These are phyloP conservation scores for Bruguiera hainesii DNA, from an alignment of 441 rosid genomes.

Conservation along the genomic window DNA sequence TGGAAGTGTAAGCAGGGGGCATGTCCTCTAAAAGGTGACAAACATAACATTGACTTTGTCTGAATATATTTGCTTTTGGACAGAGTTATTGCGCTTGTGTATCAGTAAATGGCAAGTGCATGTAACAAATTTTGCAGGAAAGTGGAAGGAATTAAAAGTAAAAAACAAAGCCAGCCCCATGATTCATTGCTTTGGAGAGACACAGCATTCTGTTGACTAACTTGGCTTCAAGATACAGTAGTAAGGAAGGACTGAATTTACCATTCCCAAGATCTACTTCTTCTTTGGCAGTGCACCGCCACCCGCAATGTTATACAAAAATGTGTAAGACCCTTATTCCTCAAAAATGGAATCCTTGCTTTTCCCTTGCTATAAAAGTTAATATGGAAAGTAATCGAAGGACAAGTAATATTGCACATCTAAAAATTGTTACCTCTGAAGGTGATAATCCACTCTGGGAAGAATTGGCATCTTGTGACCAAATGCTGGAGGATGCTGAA, in stretches of 20 bases:
- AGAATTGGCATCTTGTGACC: not conserved
- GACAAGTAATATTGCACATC: slow-evolving; percentile 32
- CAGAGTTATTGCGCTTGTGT: slow-evolving; percentile 7
- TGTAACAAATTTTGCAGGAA: too few species aligned
- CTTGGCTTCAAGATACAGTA: slow-evolving; percentile 10
- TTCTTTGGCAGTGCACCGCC: slow-evolving; percentile 9
- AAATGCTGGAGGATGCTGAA: not conserved
- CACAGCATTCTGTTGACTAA: slow-evolving; percentile 20
- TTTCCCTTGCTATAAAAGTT: slow-evolving; percentile 34
- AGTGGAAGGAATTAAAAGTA: too few species aligned
- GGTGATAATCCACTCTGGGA: not conserved
- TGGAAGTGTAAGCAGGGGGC: not conserved
- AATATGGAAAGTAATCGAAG: slow-evolving; percentile 45
- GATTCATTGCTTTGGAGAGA: not conserved
- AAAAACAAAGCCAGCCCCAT: too few species aligned
- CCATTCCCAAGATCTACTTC: slow-evolving; percentile 9
- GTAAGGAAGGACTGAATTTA: not conserved
- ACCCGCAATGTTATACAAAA: slow-evolving; percentile 25
- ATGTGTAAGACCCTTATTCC: slow-evolving; percentile 16
- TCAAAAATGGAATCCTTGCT: slow-evolving; percentile 29
- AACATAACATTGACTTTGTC: not conserved
- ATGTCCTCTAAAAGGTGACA: not conserved
- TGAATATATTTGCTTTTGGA: slow-evolving; percentile 1
- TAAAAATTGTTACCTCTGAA: slow-evolving; percentile 18
- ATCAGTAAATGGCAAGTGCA: slow-evolving; percentile 7